phyloP scores from a whole-genome alignment of 2,329 filamentous ascomycete species.

The Paraconiothyrium brasiliense region DNA sequence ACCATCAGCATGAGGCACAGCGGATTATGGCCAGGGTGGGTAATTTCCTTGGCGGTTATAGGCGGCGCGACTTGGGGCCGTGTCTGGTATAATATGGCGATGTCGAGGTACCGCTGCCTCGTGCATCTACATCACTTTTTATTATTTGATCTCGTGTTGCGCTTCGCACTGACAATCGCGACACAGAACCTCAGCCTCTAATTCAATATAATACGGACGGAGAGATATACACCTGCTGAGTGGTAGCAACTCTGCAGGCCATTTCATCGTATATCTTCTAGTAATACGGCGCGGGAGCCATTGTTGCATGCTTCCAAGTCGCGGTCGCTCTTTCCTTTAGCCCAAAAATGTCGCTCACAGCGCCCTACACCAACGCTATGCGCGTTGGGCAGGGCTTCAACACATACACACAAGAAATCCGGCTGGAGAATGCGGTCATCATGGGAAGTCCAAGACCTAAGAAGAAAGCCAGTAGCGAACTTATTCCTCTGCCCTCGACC shows the following conservation, averaged over 20 bases:
- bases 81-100: not conserved
- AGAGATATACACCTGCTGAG: not conserved
- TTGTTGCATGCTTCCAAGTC: not conserved
- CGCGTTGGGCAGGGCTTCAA: slow-evolving; percentile 51
- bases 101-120: too few species aligned
- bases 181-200: not conserved
- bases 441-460: slow-evolving; percentile 10
- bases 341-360: slow-evolving; percentile 41
- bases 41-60: slow-evolving; percentile 1
- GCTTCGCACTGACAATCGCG: too few species aligned
- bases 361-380: slow-evolving; percentile 52
- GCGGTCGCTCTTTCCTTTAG: not conserved
- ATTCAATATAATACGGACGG: not conserved
- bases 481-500: not conserved
- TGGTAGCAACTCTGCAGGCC: not conserved
- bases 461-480: slow-evolving; percentile 3
- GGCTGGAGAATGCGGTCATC: slow-evolving; percentile 49
- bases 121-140: not conserved
- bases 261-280: not conserved
- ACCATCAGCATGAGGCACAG: slow-evolving; percentile 5
- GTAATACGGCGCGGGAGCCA: not conserved
- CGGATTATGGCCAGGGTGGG: not conserved
- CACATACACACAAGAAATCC: slow-evolving; percentile 53
- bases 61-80: not conserved
- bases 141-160: not conserved